Base-by-base conservation (phyloP, 2,329 filamentous ascomycete species). In the Colletotrichum salicis region DNA sequence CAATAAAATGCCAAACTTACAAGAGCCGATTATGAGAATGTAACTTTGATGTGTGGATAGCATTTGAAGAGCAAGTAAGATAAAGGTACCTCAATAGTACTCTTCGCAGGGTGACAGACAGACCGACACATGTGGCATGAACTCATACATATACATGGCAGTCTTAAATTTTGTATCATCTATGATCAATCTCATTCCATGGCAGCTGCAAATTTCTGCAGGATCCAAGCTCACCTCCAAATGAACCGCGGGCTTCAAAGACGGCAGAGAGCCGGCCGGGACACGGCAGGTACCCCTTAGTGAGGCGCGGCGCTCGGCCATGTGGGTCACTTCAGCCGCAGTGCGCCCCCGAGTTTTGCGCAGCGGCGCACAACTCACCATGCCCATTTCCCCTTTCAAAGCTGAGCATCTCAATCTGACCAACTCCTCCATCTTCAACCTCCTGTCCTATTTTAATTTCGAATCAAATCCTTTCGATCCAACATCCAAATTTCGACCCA, bases 261-360 rank as follows among this genome's bases (percentile, higher is more conserved):
- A 35, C 41, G 41, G 41, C 1, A 48, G 3, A 48, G 3, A 11
- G 8, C 41, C 41, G 41, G 19, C 41, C 41, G 41, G 33, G 11
- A 11, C 8, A 35, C 33, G 8, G 8, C 41, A 48, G 8, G 8
- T 11, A 5, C 41, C 0, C 11, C 1, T 8, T 8, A 48, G 51
- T 24, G 51, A 11, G 22, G 4, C 51, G 6, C n/a, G 22, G 51
- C 5, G 22, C n/a, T 8, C 41, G 58, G 58, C 37, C 58, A 61
- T 31, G 58, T 51, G 58, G 58, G 58, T 5, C 27, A 2, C 11
- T 13, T 52, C 29, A 61, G 24, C 55, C 64, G 64, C 56, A 58
- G 24, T 54, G 57, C 54, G 41, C 64, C 37, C 52, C 45, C 59
- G 59, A 69, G 59, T 71, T 71, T 55, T 71, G 56, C 69, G 69